Conservation (phyloP, 2,329 filamentous ascomycete genomes). For the Ophiostoma montium region DNA sequence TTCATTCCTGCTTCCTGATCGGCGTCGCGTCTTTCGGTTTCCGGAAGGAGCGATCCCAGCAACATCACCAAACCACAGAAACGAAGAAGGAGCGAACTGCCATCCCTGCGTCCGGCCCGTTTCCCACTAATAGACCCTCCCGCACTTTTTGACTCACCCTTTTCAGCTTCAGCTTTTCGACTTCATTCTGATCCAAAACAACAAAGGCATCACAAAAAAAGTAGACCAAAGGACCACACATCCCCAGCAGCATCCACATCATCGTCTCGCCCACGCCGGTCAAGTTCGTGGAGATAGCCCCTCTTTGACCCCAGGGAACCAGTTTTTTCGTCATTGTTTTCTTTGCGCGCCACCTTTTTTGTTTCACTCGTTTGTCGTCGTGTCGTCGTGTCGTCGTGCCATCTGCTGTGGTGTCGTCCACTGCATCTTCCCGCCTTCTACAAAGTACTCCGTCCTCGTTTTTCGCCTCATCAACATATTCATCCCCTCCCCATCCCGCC, state of each 20-base stretch:
- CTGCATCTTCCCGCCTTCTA: background rate
- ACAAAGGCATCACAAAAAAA: too few relatives aligned
- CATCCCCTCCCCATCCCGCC: background rate
- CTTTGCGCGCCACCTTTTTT: background rate
- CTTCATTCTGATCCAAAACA: too few relatives aligned
- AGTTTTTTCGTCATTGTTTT: background rate
- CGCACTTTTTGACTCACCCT: background rate
- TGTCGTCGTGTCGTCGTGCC: background rate
- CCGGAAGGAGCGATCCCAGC: background rate
- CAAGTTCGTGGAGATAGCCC: too few relatives aligned
- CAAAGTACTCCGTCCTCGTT: background rate
- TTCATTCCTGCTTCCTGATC: background rate
- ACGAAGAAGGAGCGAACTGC: background rate
- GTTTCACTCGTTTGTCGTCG: background rate
- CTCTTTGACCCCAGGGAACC: too few relatives aligned
- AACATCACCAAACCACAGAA: background rate
- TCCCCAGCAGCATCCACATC: too few relatives aligned
- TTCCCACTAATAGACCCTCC: constrained; percentile 2
- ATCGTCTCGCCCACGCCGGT: too few relatives aligned
- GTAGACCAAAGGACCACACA: too few relatives aligned
- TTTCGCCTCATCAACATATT: background rate
- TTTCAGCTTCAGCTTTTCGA: background rate
- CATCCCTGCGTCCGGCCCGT: constrained; percentile 3
- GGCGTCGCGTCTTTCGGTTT: background rate
- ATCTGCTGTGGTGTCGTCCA: background rate